Conservation (phyloP, 2,329 filamentous ascomycete genomes). For the Aspergillus awamori region DNA sequence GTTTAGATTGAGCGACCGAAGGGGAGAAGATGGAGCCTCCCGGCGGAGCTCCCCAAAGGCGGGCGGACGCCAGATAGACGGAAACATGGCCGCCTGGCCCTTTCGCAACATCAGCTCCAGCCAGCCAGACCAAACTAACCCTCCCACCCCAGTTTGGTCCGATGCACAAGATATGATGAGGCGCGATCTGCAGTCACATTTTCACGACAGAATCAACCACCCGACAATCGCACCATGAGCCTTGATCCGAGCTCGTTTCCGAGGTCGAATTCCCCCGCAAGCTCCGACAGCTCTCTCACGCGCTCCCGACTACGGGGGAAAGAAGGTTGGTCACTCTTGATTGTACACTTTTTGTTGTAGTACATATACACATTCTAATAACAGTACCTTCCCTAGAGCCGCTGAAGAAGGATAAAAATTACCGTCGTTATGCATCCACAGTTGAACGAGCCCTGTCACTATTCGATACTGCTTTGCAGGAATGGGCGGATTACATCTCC, state of each 20-base stretch:
- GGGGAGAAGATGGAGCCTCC: slow-evolving; percentile 1
- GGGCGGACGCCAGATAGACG: slow-evolving; percentile 11
- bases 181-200: slow-evolving; percentile 22
- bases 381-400: slow-evolving; percentile 29
- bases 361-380: background rate
- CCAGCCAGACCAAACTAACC: slow-evolving; percentile 3
- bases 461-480: slow-evolving; percentile 90
- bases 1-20: background rate
- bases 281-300: slow-evolving; percentile 79
- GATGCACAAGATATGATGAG: slow-evolving; percentile 43
- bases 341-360: background rate
- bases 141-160: slow-evolving; percentile 17
- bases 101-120: background rate
- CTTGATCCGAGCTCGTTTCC: slow-evolving; percentile 46
- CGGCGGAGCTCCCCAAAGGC: slow-evolving; percentile 5
- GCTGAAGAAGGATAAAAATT: slow-evolving; percentile 64
- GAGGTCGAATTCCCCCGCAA: slow-evolving; percentile 68
- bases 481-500: slow-evolving; percentile 99
- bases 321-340: slow-evolving; percentile 62
- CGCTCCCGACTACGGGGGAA: slow-evolving; percentile 77
- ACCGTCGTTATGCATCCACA: slow-evolving; percentile 84
- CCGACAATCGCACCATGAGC: slow-evolving; percentile 44
- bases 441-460: slow-evolving; percentile 85
- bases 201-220: slow-evolving; percentile 26
- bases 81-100: slow-evolving; percentile 10